These are phyloP conservation scores for Spatholobus suberectus DNA, from an alignment of 306 rosid genomes.

Conservation along the genomic window DNA sequence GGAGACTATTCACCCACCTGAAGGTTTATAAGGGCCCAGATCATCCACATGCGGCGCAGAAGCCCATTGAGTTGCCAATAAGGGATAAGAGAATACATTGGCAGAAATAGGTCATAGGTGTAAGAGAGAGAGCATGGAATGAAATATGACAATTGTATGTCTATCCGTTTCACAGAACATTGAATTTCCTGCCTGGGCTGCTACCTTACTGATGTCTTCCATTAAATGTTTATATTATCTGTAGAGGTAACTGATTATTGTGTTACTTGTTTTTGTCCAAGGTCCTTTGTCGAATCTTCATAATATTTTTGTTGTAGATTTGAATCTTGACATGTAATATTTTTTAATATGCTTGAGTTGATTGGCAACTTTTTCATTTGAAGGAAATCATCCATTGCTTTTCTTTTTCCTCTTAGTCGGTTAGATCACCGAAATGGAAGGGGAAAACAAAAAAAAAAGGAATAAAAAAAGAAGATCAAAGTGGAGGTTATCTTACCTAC, in stretches of 20 bases:
- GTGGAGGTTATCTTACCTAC: neutral
- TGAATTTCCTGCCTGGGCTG: conserved; percentile 31
- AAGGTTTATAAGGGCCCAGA: conserved; percentile 91
- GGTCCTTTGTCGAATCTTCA: conserved; percentile 25
- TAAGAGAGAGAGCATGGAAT: conserved; percentile 22
- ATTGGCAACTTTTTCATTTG: conserved; percentile 2
- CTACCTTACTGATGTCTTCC: conserved; percentile 27
- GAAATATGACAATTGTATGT: conserved; percentile 1
- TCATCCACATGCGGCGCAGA: conserved; percentile 94
- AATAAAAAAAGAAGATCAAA: neutral
- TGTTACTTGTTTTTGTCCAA: conserved; percentile 26
- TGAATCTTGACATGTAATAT: conserved; percentile 27
- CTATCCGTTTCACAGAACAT: conserved; percentile 7
- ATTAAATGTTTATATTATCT: conserved; percentile 43
- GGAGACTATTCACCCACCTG: conserved; percentile 85
- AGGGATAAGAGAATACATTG: conserved; percentile 83
- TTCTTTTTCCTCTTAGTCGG: neutral
- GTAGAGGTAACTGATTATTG: conserved; percentile 37
- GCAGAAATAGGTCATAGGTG: conserved; percentile 58
- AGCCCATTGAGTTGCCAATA: conserved; percentile 79
- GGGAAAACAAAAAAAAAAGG: neutral
- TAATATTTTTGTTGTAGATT: conserved; percentile 32
- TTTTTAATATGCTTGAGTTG: conserved; percentile 7
- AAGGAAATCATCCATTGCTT: neutral
- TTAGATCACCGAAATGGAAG: neutral